A percentile compares a stretch with the other conserved stretches of the same genome.
Evolutionary conservation across 1,284 basidiomycete genomes (phyloP).

Genomic region (Fomitopsis schrenkii): DNA sequence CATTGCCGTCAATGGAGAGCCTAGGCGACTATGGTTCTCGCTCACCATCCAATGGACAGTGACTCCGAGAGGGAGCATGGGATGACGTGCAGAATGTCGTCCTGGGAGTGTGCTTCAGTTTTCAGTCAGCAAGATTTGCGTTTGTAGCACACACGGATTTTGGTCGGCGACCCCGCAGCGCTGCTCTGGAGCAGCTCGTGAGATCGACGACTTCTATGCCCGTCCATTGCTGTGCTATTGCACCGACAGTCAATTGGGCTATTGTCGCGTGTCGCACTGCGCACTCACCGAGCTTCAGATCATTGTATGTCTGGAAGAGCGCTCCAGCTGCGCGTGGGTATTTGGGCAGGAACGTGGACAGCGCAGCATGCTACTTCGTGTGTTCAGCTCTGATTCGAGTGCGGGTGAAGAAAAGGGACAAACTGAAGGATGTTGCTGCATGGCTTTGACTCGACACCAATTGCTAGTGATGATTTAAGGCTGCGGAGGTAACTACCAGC

Average conservation of each 20-base stretch:
- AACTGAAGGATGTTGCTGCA: slow-evolving; percentile 22
- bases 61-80: slow-evolving; percentile 67
- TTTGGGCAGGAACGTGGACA: slow-evolving; percentile 22
- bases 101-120: slow-evolving; percentile 22
- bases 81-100: slow-evolving; percentile 45
- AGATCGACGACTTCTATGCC: slow-evolving; percentile 61
- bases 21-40: slow-evolving; percentile 4
- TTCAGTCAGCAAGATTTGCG: not conserved
- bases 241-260: not conserved
- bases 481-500: too few relatives aligned
- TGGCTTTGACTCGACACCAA: not conserved
- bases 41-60: slow-evolving; percentile 48
- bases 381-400: not conserved
- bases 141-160: slow-evolving; percentile 40
- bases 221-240: slow-evolving; percentile 65
- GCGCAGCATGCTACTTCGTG: slow-evolving; percentile 17
- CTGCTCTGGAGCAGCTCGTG: slow-evolving; percentile 47
- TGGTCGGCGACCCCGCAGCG: slow-evolving; percentile 55
- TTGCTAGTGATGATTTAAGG: too few relatives aligned
- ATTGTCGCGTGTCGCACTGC: not conserved
- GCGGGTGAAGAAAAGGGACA: not conserved
- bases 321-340: slow-evolving; percentile 29
- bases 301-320: slow-evolving; percentile 34
- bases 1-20: not conserved
- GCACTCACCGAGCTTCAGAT: slow-evolving; percentile 26